Conservation (phyloP, 768 basidiomycete genomes). For the Tulasnella sp. region DNA sequence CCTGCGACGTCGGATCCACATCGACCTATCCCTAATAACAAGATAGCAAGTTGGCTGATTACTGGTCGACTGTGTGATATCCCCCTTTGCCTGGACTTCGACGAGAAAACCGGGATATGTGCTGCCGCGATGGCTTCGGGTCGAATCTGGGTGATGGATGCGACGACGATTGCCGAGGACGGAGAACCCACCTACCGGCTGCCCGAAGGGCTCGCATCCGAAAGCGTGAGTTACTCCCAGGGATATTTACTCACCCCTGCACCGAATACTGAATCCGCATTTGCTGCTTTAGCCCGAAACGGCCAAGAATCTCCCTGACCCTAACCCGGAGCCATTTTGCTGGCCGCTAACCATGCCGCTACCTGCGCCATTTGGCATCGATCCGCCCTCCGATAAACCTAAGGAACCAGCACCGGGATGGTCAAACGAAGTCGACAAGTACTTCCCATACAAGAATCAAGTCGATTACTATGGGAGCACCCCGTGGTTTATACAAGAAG, state of each 20-base stretch:
- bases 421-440: neutral
- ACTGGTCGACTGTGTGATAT: neutral
- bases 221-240: neutral
- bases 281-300: neutral
- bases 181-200: neutral
- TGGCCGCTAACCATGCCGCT: neutral
- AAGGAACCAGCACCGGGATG: neutral
- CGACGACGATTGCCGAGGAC: neutral
- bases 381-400: too few relatives aligned
- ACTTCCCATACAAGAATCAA: neutral
- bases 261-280: neutral
- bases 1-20: too few relatives aligned
- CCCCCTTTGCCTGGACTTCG: neutral
- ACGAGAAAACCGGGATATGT: neutral
- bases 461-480: neutral
- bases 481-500: too few relatives aligned
- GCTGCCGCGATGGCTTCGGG: neutral
- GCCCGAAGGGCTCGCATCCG: neutral
- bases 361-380: too few relatives aligned
- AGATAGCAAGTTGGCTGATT: neutral
- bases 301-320: neutral
- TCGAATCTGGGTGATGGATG: neutral
- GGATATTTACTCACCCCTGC: neutral
- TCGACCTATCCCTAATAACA: too few relatives aligned
- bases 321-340: neutral